Percentiles rank a stretch among this genome's conserved stretches.
These are phyloP conservation scores for Sporothrix inflata DNA, from an alignment of 2,329 filamentous ascomycete species.

Conservation along the genomic window DNA sequence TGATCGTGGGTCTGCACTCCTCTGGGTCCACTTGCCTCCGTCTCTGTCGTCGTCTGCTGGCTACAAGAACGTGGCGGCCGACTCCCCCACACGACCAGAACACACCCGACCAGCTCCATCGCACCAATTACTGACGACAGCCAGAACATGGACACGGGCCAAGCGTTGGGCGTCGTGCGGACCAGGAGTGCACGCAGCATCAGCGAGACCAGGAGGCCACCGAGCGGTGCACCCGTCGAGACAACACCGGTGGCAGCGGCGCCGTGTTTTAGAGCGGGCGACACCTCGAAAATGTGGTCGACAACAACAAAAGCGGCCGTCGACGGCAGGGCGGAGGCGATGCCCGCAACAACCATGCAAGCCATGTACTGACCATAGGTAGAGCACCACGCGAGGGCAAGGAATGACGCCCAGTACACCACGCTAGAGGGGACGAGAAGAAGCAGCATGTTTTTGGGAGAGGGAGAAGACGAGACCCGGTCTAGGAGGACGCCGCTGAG, in stretches of 20 bases:
- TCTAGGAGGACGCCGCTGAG: constrained; percentile 37
- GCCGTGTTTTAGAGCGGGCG: constrained; percentile 13
- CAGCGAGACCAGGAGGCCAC: constrained; percentile 41
- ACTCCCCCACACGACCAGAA: constrained; percentile 32
- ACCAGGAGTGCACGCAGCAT: constrained; percentile 37
- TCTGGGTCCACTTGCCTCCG: not conserved
- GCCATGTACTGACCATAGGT: constrained; percentile 40
- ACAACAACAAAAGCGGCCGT: constrained; percentile 38
- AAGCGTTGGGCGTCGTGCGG: constrained; percentile 29
- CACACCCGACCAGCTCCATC: constrained; percentile 33
- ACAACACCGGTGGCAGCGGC: constrained; percentile 37
- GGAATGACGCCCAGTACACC: constrained; percentile 36
- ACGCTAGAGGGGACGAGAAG: constrained; percentile 28
- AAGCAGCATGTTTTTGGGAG: constrained; percentile 25
- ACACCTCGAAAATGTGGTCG: constrained; percentile 37
- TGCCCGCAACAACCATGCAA: constrained; percentile 39
- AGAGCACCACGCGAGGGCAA: constrained; percentile 38
- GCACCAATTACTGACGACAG: constrained; percentile 37
- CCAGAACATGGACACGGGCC: constrained; percentile 35
- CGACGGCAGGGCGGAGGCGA: constrained; percentile 36
- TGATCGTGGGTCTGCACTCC: not conserved
- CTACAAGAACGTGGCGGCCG: not conserved
- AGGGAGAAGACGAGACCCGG: constrained; percentile 23
- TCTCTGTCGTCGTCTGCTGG: not conserved
- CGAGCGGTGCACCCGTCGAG: constrained; percentile 38